Evolutionary conservation across 257 asterid genomes (phyloP).

Genomic region (Salvia hispanica): DNA sequence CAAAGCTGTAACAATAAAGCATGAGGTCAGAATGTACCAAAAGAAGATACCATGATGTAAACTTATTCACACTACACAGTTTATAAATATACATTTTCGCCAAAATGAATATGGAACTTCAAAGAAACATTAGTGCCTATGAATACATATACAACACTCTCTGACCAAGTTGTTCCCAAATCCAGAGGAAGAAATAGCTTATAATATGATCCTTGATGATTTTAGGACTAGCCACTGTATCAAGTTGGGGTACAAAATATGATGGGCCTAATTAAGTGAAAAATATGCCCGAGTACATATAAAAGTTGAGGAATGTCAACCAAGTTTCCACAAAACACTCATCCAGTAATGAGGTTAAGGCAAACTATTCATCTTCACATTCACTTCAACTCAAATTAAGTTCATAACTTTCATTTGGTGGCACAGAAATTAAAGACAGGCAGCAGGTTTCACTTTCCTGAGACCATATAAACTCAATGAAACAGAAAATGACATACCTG

Average conservation of each 20-base stretch:
- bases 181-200: not conserved
- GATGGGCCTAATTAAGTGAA: not conserved
- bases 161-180: slow-evolving; percentile 1
- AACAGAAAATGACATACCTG: slow-evolving; percentile 45
- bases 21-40: slow-evolving; percentile 20
- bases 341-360: not conserved
- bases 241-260: not conserved
- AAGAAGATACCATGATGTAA: slow-evolving; percentile 1
- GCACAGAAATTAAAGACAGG: not conserved
- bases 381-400: not conserved
- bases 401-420: not conserved
- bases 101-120: slow-evolving; percentile 4
- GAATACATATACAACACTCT: not conserved
- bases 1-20: slow-evolving; percentile 56
- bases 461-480: slow-evolving; percentile 20
- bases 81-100: not conserved
- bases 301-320: slow-evolving; percentile 8
- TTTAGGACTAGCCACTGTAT: not conserved
- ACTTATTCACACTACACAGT: not conserved
- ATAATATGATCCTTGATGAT: not conserved
- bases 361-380: not conserved
- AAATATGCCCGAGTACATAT: slow-evolving; percentile 2
- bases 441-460: not conserved
- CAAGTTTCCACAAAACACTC: slow-evolving; percentile 4
- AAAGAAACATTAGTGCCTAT: slow-evolving; percentile 7